Percentiles rank a stretch among this genome's conserved stretches.
phyloP scores from a whole-genome alignment of 768 basidiomycete species.

The Paxillus ammoniavirescens region DNA sequence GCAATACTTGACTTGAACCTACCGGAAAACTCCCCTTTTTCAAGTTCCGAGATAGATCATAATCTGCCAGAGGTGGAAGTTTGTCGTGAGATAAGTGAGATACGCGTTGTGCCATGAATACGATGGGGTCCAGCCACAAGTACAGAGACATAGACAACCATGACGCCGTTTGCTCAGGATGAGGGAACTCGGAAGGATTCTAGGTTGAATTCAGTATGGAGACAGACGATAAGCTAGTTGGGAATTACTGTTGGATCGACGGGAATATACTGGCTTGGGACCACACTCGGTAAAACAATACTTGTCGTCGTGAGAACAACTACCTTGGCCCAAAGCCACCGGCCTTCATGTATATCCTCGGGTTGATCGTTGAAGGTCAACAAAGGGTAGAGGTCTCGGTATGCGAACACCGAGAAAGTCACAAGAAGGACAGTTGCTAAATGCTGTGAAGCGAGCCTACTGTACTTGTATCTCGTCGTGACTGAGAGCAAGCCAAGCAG shows the following conservation, averaged over 20 bases:
- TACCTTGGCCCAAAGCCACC: conserved; percentile 54
- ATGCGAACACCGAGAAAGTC: conserved; percentile 47
- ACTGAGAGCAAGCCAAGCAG: conserved; percentile 40
- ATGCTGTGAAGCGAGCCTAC: conserved; percentile 38
- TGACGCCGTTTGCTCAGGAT: conserved; percentile 42
- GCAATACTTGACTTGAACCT: conserved; percentile 4
- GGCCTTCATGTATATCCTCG: conserved; percentile 47
- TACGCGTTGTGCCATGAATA: conserved; percentile 43
- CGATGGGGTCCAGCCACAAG: conserved; percentile 53
- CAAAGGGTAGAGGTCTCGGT: conserved; percentile 62
- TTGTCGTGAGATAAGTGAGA: conserved; percentile 42
- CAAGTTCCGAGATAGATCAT: conserved; percentile 36
- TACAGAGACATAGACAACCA: conserved; percentile 38
- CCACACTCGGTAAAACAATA: conserved; percentile 50
- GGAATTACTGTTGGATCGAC: conserved; percentile 39
- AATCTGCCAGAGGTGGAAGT: conserved; percentile 51
- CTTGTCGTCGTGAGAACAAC: conserved; percentile 43
- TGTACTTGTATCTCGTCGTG: conserved; percentile 29
- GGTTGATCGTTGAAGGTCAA: conserved; percentile 51
- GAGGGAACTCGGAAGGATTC: conserved; percentile 25
- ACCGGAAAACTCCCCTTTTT: conserved; percentile 33
- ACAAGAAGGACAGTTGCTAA: conserved; percentile 47
- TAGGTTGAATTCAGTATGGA: conserved; percentile 1
- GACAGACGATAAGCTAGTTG: neutral
- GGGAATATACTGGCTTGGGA: conserved; percentile 58